Evolutionary conservation across 2,329 filamentous ascomycete species (phyloP).

Genomic region (Saccharata proteae): DNA sequence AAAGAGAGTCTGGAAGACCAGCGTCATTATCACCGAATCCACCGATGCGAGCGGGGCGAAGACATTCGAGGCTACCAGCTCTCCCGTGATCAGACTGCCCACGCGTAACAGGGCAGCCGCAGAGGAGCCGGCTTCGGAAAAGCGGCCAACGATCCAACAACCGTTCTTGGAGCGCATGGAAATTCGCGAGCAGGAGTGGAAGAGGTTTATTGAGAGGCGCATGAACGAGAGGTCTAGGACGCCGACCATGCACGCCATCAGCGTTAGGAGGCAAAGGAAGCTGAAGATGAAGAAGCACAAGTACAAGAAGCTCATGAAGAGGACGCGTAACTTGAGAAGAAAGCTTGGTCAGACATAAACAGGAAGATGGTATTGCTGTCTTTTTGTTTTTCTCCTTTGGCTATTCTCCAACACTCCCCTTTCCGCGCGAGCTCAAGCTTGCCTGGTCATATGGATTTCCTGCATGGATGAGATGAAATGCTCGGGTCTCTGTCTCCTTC

Average conservation of each 20-base stretch:
- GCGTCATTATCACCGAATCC: conserved; percentile 40
- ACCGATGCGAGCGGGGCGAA: conserved; percentile 38
- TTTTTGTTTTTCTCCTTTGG: too few species aligned
- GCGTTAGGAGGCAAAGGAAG: conserved; percentile 83
- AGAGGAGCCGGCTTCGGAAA: conserved; percentile 16
- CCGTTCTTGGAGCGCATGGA: conserved; percentile 62
- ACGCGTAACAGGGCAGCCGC: conserved; percentile 14
- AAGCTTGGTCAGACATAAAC: conserved; percentile 51
- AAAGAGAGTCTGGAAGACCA: conserved; percentile 30
- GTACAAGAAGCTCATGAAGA: conserved; percentile 98
- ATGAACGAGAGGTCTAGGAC: conserved; percentile 20
- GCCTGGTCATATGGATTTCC: too few species aligned
- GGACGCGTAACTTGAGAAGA: conserved; percentile 75
- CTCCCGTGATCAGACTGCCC: conserved; percentile 33
- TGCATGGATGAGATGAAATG: too few species aligned
- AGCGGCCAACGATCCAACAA: conserved; percentile 24
- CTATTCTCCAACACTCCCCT: too few species aligned
- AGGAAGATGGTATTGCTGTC: too few species aligned
- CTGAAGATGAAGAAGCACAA: conserved; percentile 99
- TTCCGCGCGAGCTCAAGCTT: too few species aligned
- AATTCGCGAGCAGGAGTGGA: conserved; percentile 48
- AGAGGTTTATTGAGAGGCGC: conserved; percentile 37
- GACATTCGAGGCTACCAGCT: conserved; percentile 39
- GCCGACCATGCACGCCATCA: conserved; percentile 62
- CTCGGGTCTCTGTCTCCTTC: too few species aligned